phyloP scores from a whole-genome alignment of 257 asterid species.

The Petunia secreta region DNA sequence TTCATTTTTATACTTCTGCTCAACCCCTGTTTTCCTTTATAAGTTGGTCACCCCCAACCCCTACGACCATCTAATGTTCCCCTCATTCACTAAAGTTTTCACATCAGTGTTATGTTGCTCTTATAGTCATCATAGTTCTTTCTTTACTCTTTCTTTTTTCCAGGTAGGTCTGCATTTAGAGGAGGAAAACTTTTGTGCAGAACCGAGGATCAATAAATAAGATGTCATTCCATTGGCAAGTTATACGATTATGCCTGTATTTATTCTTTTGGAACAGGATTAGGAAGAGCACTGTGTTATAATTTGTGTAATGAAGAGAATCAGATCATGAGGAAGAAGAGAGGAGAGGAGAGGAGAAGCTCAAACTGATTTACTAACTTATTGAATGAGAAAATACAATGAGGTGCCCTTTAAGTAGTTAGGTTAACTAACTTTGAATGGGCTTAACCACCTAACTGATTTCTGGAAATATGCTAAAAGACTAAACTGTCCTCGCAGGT shows the following conservation, averaged over 20 bases:
- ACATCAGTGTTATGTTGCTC: background rate
- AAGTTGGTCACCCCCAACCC: background rate
- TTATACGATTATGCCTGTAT: background rate
- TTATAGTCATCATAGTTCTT: background rate
- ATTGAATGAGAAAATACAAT: no score
- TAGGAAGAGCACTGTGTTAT: background rate
- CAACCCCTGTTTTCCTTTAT: background rate
- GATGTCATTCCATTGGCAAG: background rate
- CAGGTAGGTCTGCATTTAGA: background rate
- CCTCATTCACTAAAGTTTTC: background rate
- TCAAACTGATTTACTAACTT: no score
- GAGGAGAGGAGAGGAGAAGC: no score
- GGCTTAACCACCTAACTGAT: no score
- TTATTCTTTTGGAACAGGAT: background rate
- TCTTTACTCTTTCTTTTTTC: background rate
- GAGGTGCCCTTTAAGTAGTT: no score
- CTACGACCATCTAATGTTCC: constrained; percentile 6
- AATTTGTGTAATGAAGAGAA: no score
- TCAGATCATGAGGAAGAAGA: no score
- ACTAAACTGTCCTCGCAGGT: no score
- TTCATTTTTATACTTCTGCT: background rate
- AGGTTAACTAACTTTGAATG: no score
- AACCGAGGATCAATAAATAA: background rate
- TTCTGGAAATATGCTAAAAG: no score
- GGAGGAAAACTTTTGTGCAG: background rate